Base-by-base conservation (phyloP, 2,329 filamentous ascomycete species). In the Fusarium paranaense region DNA sequence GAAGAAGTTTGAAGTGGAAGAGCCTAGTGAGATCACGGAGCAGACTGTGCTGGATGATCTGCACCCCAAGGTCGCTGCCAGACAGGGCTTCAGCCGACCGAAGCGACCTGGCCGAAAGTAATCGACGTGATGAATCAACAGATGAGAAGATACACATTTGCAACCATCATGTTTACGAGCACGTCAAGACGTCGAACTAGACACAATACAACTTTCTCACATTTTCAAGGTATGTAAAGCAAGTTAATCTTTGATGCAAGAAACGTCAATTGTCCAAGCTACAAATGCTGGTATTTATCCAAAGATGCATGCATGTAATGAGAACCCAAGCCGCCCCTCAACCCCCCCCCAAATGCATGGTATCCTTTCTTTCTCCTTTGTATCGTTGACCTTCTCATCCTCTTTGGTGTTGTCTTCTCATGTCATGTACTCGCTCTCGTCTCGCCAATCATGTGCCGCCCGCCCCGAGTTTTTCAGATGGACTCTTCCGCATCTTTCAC, bases 41-140 rank as follows among this genome's bases (percentile, higher is more conserved):
- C 86, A 91, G 70, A 83, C 85, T 35, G 88, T 97, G 37, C 79
- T 89, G 71, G 88, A 88, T 8, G 93, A 95, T 78, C 86, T 95
- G 78, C 91, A 93, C 75, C 91, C 91, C 52, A 90, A 90, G 82
- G 87, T 87, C 45, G 89, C 92, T 80, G 85, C 87, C 56, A 92
- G 92, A 82, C 89, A 90, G 80, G 90, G 87, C 0, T 97, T 97
- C 83, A 91, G 90, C 78, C 89, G 94, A 80, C 94, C 94, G 32
- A 95, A 95, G 90, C 89, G 93, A 78, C 94, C 94, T 6, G 94
- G 94, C 40, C 87, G 92, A 85, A 90, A 74, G 42, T 47, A 80
- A 75, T 56, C 45, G 47, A 32, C 13, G 22, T 65, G 35, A 38
- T 37, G 61, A 50, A 33, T 62, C 33, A 13, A 56, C 11, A 52